A percentile compares a stretch with the other conserved stretches of the same genome.
Evolutionary conservation across 345 rosid species (phyloP).

Genomic region (Populus deltoides): DNA sequence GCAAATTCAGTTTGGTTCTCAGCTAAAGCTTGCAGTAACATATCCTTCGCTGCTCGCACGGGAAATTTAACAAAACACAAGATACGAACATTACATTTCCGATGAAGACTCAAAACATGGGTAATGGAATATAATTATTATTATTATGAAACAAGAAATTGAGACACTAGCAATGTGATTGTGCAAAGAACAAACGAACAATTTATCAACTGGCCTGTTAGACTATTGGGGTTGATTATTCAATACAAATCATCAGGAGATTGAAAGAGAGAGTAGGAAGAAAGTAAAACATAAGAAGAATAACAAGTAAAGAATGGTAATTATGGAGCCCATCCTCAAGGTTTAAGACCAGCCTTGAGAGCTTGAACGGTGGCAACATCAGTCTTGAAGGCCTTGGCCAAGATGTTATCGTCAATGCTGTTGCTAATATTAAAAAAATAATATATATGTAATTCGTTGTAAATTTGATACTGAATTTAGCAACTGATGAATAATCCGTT

Average conservation of each 20-base stretch:
- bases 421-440: too few species aligned
- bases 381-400: background rate
- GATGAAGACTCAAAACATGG: too few species aligned
- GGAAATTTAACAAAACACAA: background rate
- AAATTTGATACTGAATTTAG: too few species aligned
- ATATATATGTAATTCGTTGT: too few species aligned
- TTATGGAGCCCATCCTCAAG: background rate
- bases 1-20: background rate
- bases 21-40: background rate
- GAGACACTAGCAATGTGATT: background rate
- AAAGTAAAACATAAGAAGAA: background rate
- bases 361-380: background rate
- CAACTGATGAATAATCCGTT: too few species aligned
- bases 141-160: background rate
- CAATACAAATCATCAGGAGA: background rate
- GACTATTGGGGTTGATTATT: background rate
- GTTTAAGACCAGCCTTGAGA: background rate
- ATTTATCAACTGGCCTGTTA: background rate
- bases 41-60: background rate
- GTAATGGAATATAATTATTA: too few species aligned
- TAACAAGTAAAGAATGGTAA: background rate
- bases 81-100: too few species aligned
- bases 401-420: background rate
- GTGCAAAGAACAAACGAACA: too few species aligned
- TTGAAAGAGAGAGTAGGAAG: background rate